phyloP scores from a whole-genome alignment of 2,329 filamentous ascomycete genomes.

The Septoria petroselini region DNA sequence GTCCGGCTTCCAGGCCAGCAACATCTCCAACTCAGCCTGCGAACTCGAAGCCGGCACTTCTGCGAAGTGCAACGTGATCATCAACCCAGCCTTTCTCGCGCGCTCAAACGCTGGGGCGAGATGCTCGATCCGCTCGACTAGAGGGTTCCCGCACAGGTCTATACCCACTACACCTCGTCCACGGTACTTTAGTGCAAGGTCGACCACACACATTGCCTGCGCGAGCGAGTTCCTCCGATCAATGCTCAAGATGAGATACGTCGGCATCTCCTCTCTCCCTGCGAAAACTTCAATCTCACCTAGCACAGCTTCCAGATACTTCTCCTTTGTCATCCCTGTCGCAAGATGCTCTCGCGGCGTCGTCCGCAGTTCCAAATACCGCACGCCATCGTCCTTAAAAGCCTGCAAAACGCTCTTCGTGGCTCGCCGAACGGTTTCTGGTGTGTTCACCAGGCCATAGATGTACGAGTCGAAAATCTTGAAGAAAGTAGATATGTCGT shows the following conservation, averaged over 20 bases:
- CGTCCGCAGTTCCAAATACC: constrained; percentile 76
- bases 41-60: constrained; percentile 60
- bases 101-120: constrained; percentile 59
- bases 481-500: constrained; percentile 60
- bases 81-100: constrained; percentile 56
- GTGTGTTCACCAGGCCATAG: constrained; percentile 68
- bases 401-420: constrained; percentile 63
- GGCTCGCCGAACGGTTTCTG: constrained; percentile 52
- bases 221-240: constrained; percentile 62
- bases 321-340: constrained; percentile 55
- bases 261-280: constrained; percentile 12
- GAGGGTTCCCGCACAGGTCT: constrained; percentile 76
- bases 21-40: constrained; percentile 58
- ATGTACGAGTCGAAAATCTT: constrained; percentile 76
- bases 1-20: constrained; percentile 65
- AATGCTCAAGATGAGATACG: constrained; percentile 67
- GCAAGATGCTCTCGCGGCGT: constrained; percentile 65
- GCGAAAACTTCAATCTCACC: constrained; percentile 57
- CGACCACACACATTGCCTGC: constrained; percentile 62
- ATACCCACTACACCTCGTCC: constrained; percentile 61
- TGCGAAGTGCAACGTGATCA: constrained; percentile 74
- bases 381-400: constrained; percentile 68
- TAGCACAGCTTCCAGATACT: constrained; percentile 66
- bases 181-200: constrained; percentile 58
- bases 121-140: constrained; percentile 57